Evolutionary conservation across 1,284 basidiomycete genomes (phyloP), one percentile per base, ranked within the genome.

Genomic region (Trichosporon sp.): DNA sequence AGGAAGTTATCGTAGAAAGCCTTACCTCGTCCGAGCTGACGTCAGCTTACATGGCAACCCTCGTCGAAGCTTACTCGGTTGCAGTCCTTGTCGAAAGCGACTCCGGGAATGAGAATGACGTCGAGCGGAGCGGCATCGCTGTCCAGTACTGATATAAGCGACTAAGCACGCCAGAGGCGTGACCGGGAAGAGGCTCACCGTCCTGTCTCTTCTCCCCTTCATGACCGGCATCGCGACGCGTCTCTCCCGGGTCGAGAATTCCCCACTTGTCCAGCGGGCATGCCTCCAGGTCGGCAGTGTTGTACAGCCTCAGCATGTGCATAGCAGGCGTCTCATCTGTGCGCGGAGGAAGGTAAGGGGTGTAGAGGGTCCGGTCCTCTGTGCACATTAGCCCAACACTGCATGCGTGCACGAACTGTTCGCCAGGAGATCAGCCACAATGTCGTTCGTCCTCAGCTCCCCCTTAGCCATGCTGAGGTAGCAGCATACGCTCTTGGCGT

Each of bases 231-330:
- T 81, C 81, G 8, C 71, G 67, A 11, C 81, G 72, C 16, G 66
- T 46, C 14, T 70, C 65, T 8, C 83, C 80, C 0, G 83, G 81
- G 68, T 84, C 83, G 0, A 83, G 70, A 16, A 84, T 84, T 0
- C 83, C 83, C 83, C 83, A 84, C 66, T 80, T 83, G 71, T 84
- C 83, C 12, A 78, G 51, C 6, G 79, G 78, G 70, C 81, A 82
- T 14, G 19, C 46, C 0, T 72, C 73, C 2, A 82, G 76, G 70
- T 84, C 83, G 3, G 72, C 72, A 0, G 66, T 35, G 1, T 79
- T 79, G 71, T 84, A 83, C 32, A 84, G 74, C 7, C 81, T 70
- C 21, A 83, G 73, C 81, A 84, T 83, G 26, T 76, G 73, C 83
- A 84, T 84, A 40, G 76, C 75, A 10, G 76, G 70, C 7, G 74